Percentiles rank a stretch among this genome's conserved stretches.
These are phyloP conservation scores for Fraxinus paxiana DNA, from an alignment of 305 asterid species.

Conservation along the genomic window DNA sequence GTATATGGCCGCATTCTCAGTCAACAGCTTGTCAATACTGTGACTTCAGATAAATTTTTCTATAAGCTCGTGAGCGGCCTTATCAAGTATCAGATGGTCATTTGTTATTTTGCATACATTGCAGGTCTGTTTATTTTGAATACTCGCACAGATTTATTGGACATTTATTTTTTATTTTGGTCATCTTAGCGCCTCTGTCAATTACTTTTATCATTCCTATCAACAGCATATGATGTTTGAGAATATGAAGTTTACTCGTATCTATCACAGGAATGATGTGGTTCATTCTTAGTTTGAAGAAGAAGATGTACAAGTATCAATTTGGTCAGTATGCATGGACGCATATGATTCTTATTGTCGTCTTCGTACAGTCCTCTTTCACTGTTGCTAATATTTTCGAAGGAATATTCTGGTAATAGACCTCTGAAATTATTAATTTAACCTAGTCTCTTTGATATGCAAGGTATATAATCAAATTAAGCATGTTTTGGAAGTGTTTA, in stretches of 20 bases:
- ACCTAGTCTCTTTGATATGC: not conserved
- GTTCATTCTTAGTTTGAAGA: constrained; percentile 85
- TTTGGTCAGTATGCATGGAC: constrained; percentile 95
- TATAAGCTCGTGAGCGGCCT: constrained; percentile 58
- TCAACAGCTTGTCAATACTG: constrained; percentile 72
- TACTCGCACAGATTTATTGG: not conserved
- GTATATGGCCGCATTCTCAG: constrained; percentile 77
- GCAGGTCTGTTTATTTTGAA: constrained; percentile 53
- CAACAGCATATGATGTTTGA: not conserved
- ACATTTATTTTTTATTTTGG: not conserved
- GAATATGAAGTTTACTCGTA: constrained; percentile 7
- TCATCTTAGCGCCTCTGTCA: not conserved
- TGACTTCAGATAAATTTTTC: constrained; percentile 58
- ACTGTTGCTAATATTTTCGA: constrained; percentile 88
- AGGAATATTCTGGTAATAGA: constrained; percentile 80
- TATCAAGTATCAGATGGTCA: constrained; percentile 85
- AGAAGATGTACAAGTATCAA: constrained; percentile 90
- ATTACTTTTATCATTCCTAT: not conserved
- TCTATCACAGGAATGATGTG: constrained; percentile 70
- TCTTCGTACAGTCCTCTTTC: constrained; percentile 83
- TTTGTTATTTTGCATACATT: constrained; percentile 71
- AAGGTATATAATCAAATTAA: not conserved
- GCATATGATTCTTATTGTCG: constrained; percentile 90
- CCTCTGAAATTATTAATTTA: not conserved
- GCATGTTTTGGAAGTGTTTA: not conserved